phyloP scores from a whole-genome alignment of 805 yeast species.

The Yarrowia porcina region DNA sequence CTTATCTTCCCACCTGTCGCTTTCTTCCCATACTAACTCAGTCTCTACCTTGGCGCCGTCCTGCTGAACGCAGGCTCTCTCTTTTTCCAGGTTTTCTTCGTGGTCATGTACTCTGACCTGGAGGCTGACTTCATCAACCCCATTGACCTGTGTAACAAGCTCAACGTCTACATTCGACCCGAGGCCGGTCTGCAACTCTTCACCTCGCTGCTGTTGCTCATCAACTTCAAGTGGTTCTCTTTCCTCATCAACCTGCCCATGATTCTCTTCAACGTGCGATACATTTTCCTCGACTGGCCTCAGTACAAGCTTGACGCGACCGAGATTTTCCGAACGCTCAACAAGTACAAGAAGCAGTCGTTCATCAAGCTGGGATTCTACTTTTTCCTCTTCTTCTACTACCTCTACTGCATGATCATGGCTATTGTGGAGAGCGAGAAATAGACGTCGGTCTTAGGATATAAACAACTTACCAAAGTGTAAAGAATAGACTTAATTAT shows the following conservation, averaged over 20 bases:
- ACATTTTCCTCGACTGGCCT: slow-evolving; percentile 62
- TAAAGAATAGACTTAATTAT: slow-evolving; percentile 9
- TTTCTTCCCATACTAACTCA: slow-evolving; percentile 6
- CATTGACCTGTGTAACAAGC: slow-evolving; percentile 88
- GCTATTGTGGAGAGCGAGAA: slow-evolving; percentile 72
- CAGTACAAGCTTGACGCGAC: slow-evolving; percentile 92
- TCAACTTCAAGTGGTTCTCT: slow-evolving; percentile 91
- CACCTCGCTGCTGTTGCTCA: slow-evolving; percentile 62
- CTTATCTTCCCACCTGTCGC: too few relatives aligned
- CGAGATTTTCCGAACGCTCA: slow-evolving; percentile 91
- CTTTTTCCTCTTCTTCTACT: slow-evolving; percentile 87
- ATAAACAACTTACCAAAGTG: not conserved
- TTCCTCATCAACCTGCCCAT: slow-evolving; percentile 83
- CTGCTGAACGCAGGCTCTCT: slow-evolving; percentile 77
- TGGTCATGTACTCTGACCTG: slow-evolving; percentile 87
- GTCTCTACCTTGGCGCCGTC: slow-evolving; percentile 50
- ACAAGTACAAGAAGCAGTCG: slow-evolving; percentile 86
- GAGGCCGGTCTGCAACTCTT: slow-evolving; percentile 77
- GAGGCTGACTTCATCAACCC: slow-evolving; percentile 89
- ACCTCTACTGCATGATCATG: slow-evolving; percentile 92
- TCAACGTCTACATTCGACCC: slow-evolving; percentile 79
- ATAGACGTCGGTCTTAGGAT: not conserved
- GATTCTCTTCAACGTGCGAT: slow-evolving; percentile 72
- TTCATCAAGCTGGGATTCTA: slow-evolving; percentile 89
- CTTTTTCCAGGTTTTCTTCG: slow-evolving; percentile 86